These are phyloP conservation scores for Metschnikowia reukaufii DNA, from an alignment of 805 yeast genomes.

Conservation along the genomic window DNA sequence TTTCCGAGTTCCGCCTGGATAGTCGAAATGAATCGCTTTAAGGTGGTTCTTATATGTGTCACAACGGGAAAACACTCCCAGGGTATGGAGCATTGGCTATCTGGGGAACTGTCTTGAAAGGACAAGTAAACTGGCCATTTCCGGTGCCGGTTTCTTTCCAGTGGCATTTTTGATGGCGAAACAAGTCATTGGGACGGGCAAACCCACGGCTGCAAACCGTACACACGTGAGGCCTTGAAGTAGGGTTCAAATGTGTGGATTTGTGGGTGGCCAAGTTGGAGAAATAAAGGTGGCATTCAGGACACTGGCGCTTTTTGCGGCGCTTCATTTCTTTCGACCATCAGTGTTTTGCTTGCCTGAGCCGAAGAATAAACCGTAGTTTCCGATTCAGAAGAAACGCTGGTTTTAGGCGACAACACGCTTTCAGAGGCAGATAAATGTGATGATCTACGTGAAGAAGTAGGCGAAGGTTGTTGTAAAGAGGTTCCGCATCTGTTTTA, in stretches of 20 bases:
- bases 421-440: conserved; percentile 3
- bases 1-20: conserved; percentile 84
- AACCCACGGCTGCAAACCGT: conserved; percentile 79
- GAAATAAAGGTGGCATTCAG: conserved; percentile 64
- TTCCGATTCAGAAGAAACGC: not conserved
- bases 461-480: conserved; percentile 9
- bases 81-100: conserved; percentile 64
- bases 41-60: conserved; percentile 91
- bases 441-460: conserved; percentile 7
- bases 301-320: conserved; percentile 70
- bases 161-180: conserved; percentile 84
- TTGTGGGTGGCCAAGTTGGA: conserved; percentile 82
- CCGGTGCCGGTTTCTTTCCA: conserved; percentile 70
- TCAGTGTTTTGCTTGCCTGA: not conserved
- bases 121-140: conserved; percentile 76
- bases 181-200: conserved; percentile 82
- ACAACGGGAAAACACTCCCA: conserved; percentile 85
- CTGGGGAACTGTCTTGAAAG: conserved; percentile 48
- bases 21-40: conserved; percentile 84
- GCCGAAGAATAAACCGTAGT: conserved; percentile 1
- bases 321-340: conserved; percentile 27
- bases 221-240: conserved; percentile 76
- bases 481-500: not conserved
- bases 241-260: conserved; percentile 71
- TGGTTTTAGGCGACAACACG: not conserved